Conservation (phyloP, 2,329 filamentous ascomycete genomes). For the Ceratocystis lukuohia region DNA sequence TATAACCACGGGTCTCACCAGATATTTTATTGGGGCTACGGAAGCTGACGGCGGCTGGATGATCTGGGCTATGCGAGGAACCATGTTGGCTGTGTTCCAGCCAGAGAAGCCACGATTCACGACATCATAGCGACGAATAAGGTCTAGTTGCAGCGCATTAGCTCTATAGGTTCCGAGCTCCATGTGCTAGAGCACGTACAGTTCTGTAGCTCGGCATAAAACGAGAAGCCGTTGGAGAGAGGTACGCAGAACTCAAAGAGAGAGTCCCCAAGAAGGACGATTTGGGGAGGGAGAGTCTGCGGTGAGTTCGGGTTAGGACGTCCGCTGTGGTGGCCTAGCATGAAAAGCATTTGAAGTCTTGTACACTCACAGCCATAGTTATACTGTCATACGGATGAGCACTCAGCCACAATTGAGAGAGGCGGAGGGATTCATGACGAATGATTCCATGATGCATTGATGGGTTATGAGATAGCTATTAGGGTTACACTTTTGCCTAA, state of each 20-base stretch:
- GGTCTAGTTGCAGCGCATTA: conserved; percentile 37
- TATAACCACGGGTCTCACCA: conserved; percentile 36
- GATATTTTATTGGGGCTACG: conserved; percentile 49
- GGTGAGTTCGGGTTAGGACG: neutral
- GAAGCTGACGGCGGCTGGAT: conserved; percentile 50
- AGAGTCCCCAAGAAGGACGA: conserved; percentile 82
- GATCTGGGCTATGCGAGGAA: conserved; percentile 54
- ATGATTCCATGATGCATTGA: neutral
- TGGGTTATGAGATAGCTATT: neutral
- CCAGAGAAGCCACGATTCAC: conserved; percentile 80
- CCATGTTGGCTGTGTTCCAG: conserved; percentile 66
- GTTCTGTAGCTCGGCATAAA: conserved; percentile 56
- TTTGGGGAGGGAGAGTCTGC: conserved; percentile 39
- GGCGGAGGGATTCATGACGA: too few species aligned
- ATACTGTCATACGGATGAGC: too few species aligned
- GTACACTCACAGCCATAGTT: neutral
- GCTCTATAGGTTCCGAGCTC: too few species aligned
- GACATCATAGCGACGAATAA: conserved; percentile 66
- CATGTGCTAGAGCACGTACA: conserved; percentile 34
- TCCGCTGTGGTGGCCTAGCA: too few species aligned
- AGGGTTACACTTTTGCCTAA: neutral
- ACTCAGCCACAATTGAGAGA: too few species aligned
- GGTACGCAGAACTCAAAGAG: conserved; percentile 59
- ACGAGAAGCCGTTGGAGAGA: conserved; percentile 55
- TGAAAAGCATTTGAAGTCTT: neutral